Conservation (phyloP, 169 alveolate species). For the Cryptosporidium sp. region DNA sequence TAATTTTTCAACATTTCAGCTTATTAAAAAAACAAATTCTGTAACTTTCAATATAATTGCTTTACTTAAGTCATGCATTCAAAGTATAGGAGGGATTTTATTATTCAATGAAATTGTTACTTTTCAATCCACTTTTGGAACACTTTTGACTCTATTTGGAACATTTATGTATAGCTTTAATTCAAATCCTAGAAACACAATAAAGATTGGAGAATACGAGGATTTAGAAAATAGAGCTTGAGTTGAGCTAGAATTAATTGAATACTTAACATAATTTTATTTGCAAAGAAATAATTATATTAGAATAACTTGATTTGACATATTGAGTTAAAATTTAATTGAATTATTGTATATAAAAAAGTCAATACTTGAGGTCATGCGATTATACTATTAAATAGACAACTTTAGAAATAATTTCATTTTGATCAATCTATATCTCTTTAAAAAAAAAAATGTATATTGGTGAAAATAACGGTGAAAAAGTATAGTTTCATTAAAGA, state of each 20-base stretch:
- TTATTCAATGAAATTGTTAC: slow-evolving; percentile 68
- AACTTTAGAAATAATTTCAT: no score
- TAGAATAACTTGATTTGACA: neutral
- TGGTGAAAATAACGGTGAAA: neutral
- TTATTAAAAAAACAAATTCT: slow-evolving; percentile 6
- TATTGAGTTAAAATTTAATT: neutral
- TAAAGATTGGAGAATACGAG: neutral
- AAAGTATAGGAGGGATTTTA: slow-evolving; percentile 74
- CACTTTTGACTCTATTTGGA: slow-evolving; percentile 62
- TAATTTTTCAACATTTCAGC: slow-evolving; percentile 7
- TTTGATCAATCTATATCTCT: neutral
- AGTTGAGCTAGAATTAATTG: neutral
- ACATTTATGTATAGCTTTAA: slow-evolving; percentile 9
- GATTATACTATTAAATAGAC: no score
- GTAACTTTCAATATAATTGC: slow-evolving; percentile 77
- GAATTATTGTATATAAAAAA: no score
- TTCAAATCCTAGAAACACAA: neutral
- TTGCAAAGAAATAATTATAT: neutral
- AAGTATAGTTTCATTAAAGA: no score
- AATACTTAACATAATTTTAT: neutral
- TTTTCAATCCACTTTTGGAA: slow-evolving; percentile 45
- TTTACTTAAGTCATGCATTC: slow-evolving; percentile 74
- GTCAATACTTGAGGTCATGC: no score
- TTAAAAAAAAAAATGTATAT: no score
- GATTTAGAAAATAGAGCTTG: neutral